phyloP scores from a whole-genome alignment of 2,329 filamentous ascomycete genomes.

The Diplocarpon mali region DNA sequence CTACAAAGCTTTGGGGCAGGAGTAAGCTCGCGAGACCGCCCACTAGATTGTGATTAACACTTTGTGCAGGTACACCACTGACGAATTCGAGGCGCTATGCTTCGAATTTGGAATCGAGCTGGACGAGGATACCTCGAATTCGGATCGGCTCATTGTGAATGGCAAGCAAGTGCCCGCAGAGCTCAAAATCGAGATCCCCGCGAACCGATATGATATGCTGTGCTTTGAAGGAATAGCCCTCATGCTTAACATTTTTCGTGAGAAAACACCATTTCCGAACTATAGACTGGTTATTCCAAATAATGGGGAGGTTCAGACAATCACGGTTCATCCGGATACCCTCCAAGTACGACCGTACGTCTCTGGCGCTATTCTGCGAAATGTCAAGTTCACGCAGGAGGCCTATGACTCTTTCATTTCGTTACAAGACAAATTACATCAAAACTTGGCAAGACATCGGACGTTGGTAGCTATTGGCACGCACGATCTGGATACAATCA shows the following conservation, averaged over 20 bases:
- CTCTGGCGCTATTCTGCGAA: slow-evolving; percentile 78
- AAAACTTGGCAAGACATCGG: slow-evolving; percentile 85
- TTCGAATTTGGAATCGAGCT: slow-evolving; percentile 96
- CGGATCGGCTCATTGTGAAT: slow-evolving; percentile 59
- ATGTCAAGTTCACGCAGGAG: slow-evolving; percentile 82
- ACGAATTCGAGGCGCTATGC: slow-evolving; percentile 93
- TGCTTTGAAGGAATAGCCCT: slow-evolving; percentile 95
- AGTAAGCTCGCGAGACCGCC: slow-evolving; percentile 45
- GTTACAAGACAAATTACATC: slow-evolving; percentile 94
- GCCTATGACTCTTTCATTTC: slow-evolving; percentile 96
- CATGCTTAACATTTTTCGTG: slow-evolving; percentile 91
- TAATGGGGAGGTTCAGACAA: slow-evolving; percentile 63
- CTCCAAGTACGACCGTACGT: slow-evolving; percentile 75
- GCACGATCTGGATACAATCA: slow-evolving; percentile 85
- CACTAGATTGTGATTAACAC: slow-evolving; percentile 20
- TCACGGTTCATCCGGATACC: slow-evolving; percentile 69
- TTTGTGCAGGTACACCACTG: slow-evolving; percentile 62
- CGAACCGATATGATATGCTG: slow-evolving; percentile 89
- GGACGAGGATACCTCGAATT: slow-evolving; percentile 61
- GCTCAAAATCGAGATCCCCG: slow-evolving; percentile 95
- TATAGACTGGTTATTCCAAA: slow-evolving; percentile 66
- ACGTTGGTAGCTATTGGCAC: slow-evolving; percentile 96
- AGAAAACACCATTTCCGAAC: slow-evolving; percentile 62
- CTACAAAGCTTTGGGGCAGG: slow-evolving; percentile 81
- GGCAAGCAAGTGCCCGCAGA: slow-evolving; percentile 80